Percentiles rank a stretch among this genome's conserved stretches.
Conservation (phyloP, 345 rosid species). For the Rhodamnia argentea region DNA sequence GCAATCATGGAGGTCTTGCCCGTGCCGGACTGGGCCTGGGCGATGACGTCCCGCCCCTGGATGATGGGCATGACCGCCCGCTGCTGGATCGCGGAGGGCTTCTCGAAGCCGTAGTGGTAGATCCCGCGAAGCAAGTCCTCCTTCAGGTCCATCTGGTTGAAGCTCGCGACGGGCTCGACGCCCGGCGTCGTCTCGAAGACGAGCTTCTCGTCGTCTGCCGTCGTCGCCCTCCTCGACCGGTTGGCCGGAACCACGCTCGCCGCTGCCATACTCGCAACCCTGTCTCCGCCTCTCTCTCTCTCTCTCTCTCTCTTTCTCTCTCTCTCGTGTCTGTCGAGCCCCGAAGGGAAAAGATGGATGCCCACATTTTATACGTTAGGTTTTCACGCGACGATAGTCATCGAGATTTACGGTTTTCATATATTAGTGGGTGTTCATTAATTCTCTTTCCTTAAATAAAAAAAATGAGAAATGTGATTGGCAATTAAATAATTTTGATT, state of each 20-base stretch:
- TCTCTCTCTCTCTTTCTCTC: background rate
- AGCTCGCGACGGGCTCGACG: slow-evolving; percentile 71
- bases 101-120: slow-evolving; percentile 81
- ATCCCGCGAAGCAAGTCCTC: slow-evolving; percentile 79
- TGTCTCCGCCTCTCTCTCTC: background rate
- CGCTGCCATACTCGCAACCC: background rate
- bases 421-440: no score
- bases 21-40: slow-evolving; percentile 99
- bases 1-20: slow-evolving; percentile 98
- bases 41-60: slow-evolving; percentile 87
- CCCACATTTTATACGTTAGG: background rate
- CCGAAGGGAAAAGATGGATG: background rate
- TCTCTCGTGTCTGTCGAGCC: background rate
- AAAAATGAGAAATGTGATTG: no score
- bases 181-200: slow-evolving; percentile 89
- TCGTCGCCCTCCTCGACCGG: slow-evolving; percentile 18
- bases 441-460: no score
- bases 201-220: slow-evolving; percentile 38
- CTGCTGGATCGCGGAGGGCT: slow-evolving; percentile 95
- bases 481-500: no score
- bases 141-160: slow-evolving; percentile 78
- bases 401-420: background rate
- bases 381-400: background rate
- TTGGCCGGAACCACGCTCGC: slow-evolving; percentile 20
- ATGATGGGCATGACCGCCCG: slow-evolving; percentile 92